These are phyloP conservation scores for Ploettnerulaceae sp. DNA, from an alignment of 2,329 filamentous ascomycete genomes.

Conservation along the genomic window DNA sequence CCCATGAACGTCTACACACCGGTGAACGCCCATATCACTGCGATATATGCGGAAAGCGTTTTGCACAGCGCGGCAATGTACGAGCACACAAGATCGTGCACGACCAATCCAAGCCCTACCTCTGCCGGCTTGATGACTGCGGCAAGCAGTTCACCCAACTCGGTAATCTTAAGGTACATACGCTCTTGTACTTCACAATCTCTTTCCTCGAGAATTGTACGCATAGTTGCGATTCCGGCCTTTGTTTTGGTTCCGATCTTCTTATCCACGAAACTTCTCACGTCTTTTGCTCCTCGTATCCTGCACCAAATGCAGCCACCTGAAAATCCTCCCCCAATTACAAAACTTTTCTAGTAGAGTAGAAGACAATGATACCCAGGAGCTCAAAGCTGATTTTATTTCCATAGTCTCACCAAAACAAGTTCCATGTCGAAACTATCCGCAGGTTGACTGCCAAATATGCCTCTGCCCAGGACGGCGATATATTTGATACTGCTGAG, in stretches of 20 bases:
- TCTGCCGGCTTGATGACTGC: conserved; percentile 77
- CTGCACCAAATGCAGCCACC: neutral
- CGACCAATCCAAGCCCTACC: conserved; percentile 69
- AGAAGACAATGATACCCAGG: too few relatives aligned
- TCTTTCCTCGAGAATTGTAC: neutral
- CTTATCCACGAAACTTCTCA: too few relatives aligned
- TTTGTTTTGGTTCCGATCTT: too few relatives aligned
- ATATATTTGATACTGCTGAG: conserved; percentile 61
- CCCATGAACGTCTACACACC: conserved; percentile 81
- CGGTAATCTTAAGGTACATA: conserved; percentile 77
- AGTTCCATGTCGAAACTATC: conserved; percentile 77
- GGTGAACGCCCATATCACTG: conserved; percentile 82
- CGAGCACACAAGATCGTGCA: conserved; percentile 80
- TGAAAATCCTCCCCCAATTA: neutral
- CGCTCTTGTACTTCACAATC: neutral
- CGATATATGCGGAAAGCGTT: conserved; percentile 72
- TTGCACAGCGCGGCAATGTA: conserved; percentile 82
- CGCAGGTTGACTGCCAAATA: conserved; percentile 67
- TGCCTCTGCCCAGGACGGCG: conserved; percentile 54
- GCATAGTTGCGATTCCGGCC: conserved; percentile 3
- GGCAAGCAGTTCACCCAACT: conserved; percentile 84
- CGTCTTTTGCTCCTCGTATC: neutral
- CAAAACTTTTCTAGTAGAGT: too few relatives aligned
- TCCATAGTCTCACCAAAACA: conserved; percentile 79
- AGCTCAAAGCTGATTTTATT: conserved; percentile 12